Evolutionary conservation across 495 filamentous ascomycete species (phyloP), one percentile per base, ranked within the genome.

Genomic region (Podospora pseudopauciseta): DNA sequence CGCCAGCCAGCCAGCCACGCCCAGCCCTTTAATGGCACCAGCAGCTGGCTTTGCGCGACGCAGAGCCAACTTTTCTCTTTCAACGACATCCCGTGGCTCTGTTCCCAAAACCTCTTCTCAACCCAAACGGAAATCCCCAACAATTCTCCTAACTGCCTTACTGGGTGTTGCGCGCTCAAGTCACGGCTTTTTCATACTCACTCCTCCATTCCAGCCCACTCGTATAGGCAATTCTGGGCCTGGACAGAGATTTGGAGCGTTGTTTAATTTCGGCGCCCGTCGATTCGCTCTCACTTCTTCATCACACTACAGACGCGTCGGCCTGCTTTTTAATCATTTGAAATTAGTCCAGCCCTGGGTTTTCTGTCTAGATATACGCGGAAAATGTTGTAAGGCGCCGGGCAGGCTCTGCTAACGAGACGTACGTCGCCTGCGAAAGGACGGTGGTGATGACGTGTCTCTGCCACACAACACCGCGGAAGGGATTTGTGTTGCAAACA

Each of bases 21-120:
- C 64, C 65, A 68, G 63, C 67, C 68, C 66, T 74, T 76, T 73
- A 73, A 69, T 73, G 70, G 58, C 66, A 53, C 56, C 65, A 30
- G 62, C 64, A 67, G 59, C 62, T 89, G 91, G 96, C 65, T 67
- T 70, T 72, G 64, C 70, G 64, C 61, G 60, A 67, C 72, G 64
- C 57, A 63, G 57, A 53, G 28, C 68, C 71, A 69, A 69, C 71
- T 77, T 77, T 76, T 77, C 72, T 66, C 74, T 69, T 73, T 68
- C 73, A 75, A 70, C 75, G 65, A 72, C 65, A 19, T 64, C 67
- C 54, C 16, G 67, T 63, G 55, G 26, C 56, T 56, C 64, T 63
- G 61, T 63, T 63, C 30, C 66, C 60, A 57, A 66, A 54, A 19
- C 53, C 49, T 63, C 55, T 34, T 65, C 34, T 65, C 64, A 23